Evolutionary conservation across 495 filamentous ascomycete species (phyloP).

Genomic region (Neurospora africana): DNA sequence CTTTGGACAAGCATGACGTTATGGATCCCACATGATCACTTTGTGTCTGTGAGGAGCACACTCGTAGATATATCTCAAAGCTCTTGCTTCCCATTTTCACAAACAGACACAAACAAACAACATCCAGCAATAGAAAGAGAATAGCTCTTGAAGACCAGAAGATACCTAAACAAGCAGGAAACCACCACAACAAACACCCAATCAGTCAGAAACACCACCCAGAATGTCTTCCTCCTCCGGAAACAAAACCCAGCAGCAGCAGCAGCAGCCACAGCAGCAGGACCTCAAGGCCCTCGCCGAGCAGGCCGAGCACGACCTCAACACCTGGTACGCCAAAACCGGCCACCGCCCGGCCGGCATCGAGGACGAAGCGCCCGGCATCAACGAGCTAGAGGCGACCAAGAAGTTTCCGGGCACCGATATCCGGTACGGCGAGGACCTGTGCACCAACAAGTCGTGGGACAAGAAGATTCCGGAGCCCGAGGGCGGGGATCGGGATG

Average conservation of each 20-base stretch:
- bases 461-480: slow-evolving; percentile 27
- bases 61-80: background rate
- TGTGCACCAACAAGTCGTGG: slow-evolving; percentile 24
- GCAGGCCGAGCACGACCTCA: slow-evolving; percentile 39
- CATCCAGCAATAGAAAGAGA: background rate
- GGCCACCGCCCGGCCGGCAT: slow-evolving; percentile 17
- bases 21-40: no score
- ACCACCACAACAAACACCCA: background rate
- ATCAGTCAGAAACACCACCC: background rate
- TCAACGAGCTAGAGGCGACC: slow-evolving; percentile 17
- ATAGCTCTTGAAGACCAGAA: background rate
- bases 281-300: slow-evolving; percentile 26
- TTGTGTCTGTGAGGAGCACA: no score
- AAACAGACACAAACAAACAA: background rate
- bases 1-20: background rate
- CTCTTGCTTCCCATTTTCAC: background rate
- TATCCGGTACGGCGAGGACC: slow-evolving; percentile 21
- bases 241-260: background rate
- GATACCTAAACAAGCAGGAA: no score
- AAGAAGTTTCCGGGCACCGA: slow-evolving; percentile 25
- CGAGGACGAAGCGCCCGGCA: slow-evolving; percentile 21
- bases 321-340: slow-evolving; percentile 33
- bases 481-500: slow-evolving; percentile 30
- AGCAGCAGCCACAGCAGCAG: no score
- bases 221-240: background rate